phyloP scores from a whole-genome alignment of 106 monocot species.

The Acanthochlamys bracteata region DNA sequence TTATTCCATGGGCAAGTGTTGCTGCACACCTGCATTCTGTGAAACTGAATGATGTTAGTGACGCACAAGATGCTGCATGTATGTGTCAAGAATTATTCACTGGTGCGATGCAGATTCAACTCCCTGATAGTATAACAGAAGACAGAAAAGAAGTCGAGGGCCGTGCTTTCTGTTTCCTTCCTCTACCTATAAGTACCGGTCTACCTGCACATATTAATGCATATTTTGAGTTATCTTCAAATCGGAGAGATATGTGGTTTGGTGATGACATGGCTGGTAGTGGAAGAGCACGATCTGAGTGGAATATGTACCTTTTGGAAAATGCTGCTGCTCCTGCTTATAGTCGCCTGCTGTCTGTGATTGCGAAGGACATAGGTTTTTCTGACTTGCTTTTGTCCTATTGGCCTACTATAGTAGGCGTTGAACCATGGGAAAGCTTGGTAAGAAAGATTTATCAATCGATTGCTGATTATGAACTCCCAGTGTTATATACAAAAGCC shows the following conservation, averaged over 20 bases:
- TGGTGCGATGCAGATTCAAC: conserved; percentile 12
- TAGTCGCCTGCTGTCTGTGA: conserved; percentile 53
- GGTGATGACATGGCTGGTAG: conserved; percentile 98
- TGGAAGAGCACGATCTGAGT: conserved; percentile 86
- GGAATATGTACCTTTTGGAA: conserved; percentile 88
- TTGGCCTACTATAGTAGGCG: conserved; percentile 71
- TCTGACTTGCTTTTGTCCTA: conserved; percentile 68
- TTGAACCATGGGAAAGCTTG: conserved; percentile 80
- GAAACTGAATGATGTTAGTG: conserved; percentile 26
- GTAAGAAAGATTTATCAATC: conserved; percentile 56
- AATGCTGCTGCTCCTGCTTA: conserved; percentile 82
- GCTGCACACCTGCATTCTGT: conserved; percentile 63
- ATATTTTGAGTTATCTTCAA: conserved; percentile 96
- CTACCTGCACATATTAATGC: conserved; percentile 87
- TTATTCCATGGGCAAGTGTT: conserved; percentile 96
- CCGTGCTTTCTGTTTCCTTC: conserved; percentile 92
- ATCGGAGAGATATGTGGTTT: conserved; percentile 97
- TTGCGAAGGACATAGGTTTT: conserved; percentile 66
- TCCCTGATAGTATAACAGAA: conserved; percentile 10
- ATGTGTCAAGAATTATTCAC: conserved; percentile 15
- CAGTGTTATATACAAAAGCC: conserved; percentile 82
- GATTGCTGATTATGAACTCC: conserved; percentile 56
- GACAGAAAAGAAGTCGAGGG: conserved; percentile 51
- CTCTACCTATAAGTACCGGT: conserved; percentile 76
- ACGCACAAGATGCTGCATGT: conserved; percentile 14